Percentiles rank a stretch among this genome's conserved stretches.
These are phyloP conservation scores for Anthoceros angustus DNA, from an alignment of 225 moss, liverwort and hornwort species.

Conservation along the genomic window DNA sequence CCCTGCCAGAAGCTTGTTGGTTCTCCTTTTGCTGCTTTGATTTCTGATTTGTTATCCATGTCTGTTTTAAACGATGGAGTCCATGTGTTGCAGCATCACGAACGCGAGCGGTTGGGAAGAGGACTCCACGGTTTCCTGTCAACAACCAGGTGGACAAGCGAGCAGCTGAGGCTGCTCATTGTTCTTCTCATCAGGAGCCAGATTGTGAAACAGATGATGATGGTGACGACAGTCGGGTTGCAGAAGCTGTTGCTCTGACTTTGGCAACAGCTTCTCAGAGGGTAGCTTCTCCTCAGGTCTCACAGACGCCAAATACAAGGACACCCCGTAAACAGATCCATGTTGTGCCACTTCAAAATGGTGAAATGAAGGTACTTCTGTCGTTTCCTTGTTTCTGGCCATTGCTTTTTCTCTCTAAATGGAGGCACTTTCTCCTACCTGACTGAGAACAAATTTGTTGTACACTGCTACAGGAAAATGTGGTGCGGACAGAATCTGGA, in stretches of 20 bases:
- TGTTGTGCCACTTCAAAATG: slow-evolving; percentile 44
- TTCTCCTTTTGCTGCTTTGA: neutral
- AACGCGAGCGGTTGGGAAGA: slow-evolving; percentile 66
- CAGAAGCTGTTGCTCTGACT: slow-evolving; percentile 51
- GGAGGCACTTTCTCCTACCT: too few species aligned
- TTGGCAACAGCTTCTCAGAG: slow-evolving; percentile 53
- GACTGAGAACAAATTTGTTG: too few species aligned
- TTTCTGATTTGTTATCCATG: neutral
- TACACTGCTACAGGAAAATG: slow-evolving; percentile 33
- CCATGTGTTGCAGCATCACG: slow-evolving; percentile 27
- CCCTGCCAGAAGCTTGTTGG: neutral
- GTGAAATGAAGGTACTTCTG: slow-evolving; percentile 46
- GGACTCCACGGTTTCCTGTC: slow-evolving; percentile 71
- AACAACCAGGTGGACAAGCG: slow-evolving; percentile 44
- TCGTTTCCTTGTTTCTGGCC: neutral
- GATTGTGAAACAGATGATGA: slow-evolving; percentile 30
- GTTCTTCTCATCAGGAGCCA: slow-evolving; percentile 30
- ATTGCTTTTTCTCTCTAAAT: neutral
- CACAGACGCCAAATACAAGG: slow-evolving; percentile 50
- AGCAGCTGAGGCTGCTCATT: slow-evolving; percentile 24
- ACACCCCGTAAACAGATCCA: slow-evolving; percentile 49
- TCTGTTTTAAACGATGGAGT: too few species aligned
- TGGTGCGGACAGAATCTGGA: slow-evolving; percentile 58
- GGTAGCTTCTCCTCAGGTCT: slow-evolving; percentile 49
- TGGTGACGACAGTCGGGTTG: slow-evolving; percentile 50